Evolutionary conservation across 2,329 filamentous ascomycete species (phyloP), one percentile per base, ranked within the genome.

Genomic region (Pleurostoma richardsiae): DNA sequence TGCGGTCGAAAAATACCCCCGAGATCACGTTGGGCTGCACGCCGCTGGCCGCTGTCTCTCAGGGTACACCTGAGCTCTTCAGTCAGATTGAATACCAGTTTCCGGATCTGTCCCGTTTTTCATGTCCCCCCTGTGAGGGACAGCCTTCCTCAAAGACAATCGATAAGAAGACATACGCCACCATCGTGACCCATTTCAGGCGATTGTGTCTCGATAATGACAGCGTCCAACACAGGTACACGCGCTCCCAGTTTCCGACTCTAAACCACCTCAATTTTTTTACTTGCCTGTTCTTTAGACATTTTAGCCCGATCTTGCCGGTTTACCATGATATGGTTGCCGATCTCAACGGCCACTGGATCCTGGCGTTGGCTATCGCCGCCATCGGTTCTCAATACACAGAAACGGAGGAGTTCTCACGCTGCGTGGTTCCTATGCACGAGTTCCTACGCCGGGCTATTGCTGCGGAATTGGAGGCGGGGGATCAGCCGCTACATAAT

Each of bases 271-370:
- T 66, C 31, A 56, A 64, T 39, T 52, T 59, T 11, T 65, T 64
- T 38, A 50, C 60, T 28, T 54, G 47, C 4, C 54, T 67, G 1
- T 67, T 59, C 41, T 64, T 65, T 43, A 52, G 59, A 11, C 52
- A 64, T 30, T 65, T 67, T 39, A 55, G 62, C 44, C 53, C 56
- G 1, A 58, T 63, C 5, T 38, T 67, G 5, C 60, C 64, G 3
- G 57, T 67, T n/a, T 54, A 64, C 0, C 59, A 66, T 31, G 40
- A 49, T 6, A 48, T 30, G 0, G 10, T 49, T 2, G 41, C 47
- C 1, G 44, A 48, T 4, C 6, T 53, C 0, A 52, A 56, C 2
- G 44, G 52, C 0, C 43, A 48, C 10, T 60, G 56, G 59, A 31
- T 54, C 4, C 43, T 61, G 10, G 45, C 56, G 2, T 29, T 60